A percentile compares a stretch with the other conserved stretches of the same genome.
Conservation (phyloP, 352 stramenopile species). For the Globisporangium okanoganense region DNA sequence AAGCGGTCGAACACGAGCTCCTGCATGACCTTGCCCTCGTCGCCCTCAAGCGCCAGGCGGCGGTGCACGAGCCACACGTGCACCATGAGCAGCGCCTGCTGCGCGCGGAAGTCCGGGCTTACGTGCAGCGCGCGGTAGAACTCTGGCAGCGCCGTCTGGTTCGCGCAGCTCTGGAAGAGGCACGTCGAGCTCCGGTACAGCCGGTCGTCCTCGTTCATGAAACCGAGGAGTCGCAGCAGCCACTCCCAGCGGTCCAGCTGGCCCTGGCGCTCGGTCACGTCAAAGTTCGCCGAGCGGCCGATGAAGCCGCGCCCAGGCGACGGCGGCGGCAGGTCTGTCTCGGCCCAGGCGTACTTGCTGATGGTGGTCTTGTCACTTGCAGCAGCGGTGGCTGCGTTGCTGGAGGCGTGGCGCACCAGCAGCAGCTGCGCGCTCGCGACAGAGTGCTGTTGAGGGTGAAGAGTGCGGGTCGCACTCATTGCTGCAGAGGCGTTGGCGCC, state of each 20-base stretch:
- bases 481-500: neutral
- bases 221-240: conserved; percentile 81
- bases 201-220: conserved; percentile 83
- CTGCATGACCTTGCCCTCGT: conserved; percentile 85
- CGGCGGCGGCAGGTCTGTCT: conserved; percentile 78
- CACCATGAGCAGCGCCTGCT: conserved; percentile 92
- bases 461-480: neutral
- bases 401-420: conserved; percentile 23
- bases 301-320: conserved; percentile 69
- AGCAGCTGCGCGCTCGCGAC: conserved; percentile 14
- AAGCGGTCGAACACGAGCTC: conserved; percentile 96
- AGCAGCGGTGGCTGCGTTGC: conserved; percentile 7
- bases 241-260: conserved; percentile 73
- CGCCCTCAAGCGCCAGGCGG: conserved; percentile 81
- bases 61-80: conserved; percentile 97
- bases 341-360: conserved; percentile 63
- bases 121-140: conserved; percentile 71
- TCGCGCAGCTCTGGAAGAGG: conserved; percentile 84
- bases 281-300: conserved; percentile 74
- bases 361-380: conserved; percentile 8
- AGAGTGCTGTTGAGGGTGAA: neutral
- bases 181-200: conserved; percentile 69
- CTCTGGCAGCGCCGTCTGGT: conserved; percentile 66
- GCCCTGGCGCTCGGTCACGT: conserved; percentile 63
- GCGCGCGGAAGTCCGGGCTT: conserved; percentile 85